phyloP scores from a whole-genome alignment of 2,329 filamentous ascomycete species.

The Aspergillus hiratsukae region DNA sequence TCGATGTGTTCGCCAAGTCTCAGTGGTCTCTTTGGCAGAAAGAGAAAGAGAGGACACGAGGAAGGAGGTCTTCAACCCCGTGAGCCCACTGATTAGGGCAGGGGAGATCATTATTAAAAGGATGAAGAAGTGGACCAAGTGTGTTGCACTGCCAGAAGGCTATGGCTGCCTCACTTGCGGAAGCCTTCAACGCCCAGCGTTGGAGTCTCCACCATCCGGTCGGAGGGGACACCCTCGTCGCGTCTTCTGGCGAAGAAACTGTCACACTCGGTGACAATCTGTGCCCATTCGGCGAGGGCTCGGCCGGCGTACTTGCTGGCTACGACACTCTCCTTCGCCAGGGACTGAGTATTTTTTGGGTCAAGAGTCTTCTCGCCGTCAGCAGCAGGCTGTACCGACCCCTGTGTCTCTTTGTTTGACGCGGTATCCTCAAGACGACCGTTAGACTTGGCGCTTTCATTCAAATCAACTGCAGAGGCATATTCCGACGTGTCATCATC shows the following conservation, averaged over 20 bases:
- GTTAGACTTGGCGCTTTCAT: constrained; percentile 10
- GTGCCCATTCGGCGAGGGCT: constrained; percentile 60
- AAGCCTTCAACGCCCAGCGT: constrained; percentile 60
- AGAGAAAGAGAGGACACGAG: not conserved
- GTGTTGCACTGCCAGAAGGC: not conserved
- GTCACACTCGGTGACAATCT: constrained; percentile 58
- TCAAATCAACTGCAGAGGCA: constrained; percentile 14
- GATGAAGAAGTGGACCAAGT: not conserved
- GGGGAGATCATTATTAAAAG: not conserved
- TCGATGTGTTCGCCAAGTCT: not conserved
- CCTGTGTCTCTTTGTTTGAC: constrained; percentile 1
- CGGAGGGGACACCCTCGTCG: constrained; percentile 56
- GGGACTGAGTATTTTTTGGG: constrained; percentile 5
- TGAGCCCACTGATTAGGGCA: not conserved
- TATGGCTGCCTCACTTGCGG: constrained; percentile 35
- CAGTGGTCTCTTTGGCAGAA: not conserved
- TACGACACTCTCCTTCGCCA: constrained; percentile 28
- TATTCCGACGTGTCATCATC: constrained; percentile 22
- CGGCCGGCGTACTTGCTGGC: constrained; percentile 57
- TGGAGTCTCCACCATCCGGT: constrained; percentile 58
- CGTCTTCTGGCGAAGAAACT: constrained; percentile 60
- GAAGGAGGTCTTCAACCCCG: not conserved
- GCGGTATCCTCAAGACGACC: constrained; percentile 4
- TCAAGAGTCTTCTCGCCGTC: constrained; percentile 8
- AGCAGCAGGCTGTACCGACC: not conserved